Base-by-base conservation (phyloP, 140 eudicot genomes). In the Erigeron philadelphicus region DNA sequence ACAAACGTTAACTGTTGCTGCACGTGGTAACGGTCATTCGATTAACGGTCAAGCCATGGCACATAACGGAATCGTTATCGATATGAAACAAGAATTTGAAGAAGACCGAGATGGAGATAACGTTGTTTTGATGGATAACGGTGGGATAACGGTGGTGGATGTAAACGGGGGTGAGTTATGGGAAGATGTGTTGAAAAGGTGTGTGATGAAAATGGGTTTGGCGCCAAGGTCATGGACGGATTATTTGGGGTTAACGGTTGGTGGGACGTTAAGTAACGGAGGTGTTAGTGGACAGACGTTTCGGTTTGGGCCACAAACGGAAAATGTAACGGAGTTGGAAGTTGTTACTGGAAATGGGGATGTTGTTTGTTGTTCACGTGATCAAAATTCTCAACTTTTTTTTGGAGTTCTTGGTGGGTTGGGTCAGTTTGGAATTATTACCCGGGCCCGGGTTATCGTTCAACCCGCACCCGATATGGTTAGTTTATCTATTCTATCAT, bases 161-260 rank as follows among this genome's bases (percentile, higher is more conserved):
- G 93, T 92, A 13, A 61, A 82, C 47, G 96, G 98, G 0, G 98
- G 98, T 25, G 92, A 90, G 56, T 83, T 88, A 67, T 92, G 98
- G 98, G 96, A 83, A 48, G 98, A 92, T 16, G 95, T 92, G 31
- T 71, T 92, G 80, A 61, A 11, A 53, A 72, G 74, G 46, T 92
- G 92, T 81, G 97, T 91, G 35, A 46, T 47, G 78, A 73, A 56
- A 17, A 65, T 66, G 43, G 88, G 96, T 8, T 64, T 82, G 0
- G 83, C 96, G 5, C 98, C 96, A 0, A 76, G 92, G 75, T 86
- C 95, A 57, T 92, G 98, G 98, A 92, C 98, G 77, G 98, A 92
- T 70, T 92, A 92, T 58, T 72, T 92, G 21, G 92, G 88, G 60
- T 71, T 92, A 54, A 92, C 96, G 56, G 98, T 92, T 7, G 98